phyloP scores from a whole-genome alignment of 176 grass and related monocot species.

The Zoysia japonica region DNA sequence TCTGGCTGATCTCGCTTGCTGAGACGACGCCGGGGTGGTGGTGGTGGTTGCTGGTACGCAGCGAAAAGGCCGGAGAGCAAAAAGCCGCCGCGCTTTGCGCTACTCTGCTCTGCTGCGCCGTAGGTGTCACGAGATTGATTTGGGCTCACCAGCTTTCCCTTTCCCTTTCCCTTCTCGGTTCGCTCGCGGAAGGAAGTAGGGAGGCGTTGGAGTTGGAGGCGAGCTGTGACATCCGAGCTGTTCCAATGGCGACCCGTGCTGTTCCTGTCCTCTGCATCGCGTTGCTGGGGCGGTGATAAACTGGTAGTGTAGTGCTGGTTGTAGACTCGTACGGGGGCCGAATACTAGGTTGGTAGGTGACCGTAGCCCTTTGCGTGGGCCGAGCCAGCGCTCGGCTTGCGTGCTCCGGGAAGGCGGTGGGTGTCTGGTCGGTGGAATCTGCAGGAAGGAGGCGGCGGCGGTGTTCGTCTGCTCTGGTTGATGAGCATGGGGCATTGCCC shows the following conservation, averaged over 20 bases:
- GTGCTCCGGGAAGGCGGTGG: slow-evolving; percentile 30
- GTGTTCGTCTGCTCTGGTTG: slow-evolving; percentile 3
- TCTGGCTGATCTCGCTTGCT: not conserved
- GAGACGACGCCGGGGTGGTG: slow-evolving; percentile 4
- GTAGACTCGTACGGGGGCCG: not conserved
- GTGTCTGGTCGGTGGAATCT: slow-evolving; percentile 29
- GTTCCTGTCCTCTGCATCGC: slow-evolving; percentile 7
- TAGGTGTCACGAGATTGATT: slow-evolving; percentile 33
- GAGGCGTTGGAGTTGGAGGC: not conserved
- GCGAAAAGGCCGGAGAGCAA: not conserved
- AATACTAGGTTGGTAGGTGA: slow-evolving; percentile 28
- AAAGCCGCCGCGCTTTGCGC: slow-evolving; percentile 38
- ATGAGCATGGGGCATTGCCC: slow-evolving; percentile 58
- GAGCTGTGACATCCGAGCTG: slow-evolving; percentile 33
- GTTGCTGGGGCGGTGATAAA: slow-evolving; percentile 10
- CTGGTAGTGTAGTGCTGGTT: not conserved
- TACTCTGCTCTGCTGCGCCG: not conserved
- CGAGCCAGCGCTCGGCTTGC: slow-evolving; percentile 25
- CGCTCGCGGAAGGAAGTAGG: not conserved
- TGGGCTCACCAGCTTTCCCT: not conserved
- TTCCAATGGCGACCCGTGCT: slow-evolving; percentile 38
- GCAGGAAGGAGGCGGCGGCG: not conserved
- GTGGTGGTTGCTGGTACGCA: slow-evolving; percentile 26
- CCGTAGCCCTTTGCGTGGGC: slow-evolving; percentile 14
- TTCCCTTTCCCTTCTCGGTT: not conserved